These are phyloP conservation scores for Triticum urartu DNA, from an alignment of 176 grass and related monocot genomes.

Conservation along the genomic window DNA sequence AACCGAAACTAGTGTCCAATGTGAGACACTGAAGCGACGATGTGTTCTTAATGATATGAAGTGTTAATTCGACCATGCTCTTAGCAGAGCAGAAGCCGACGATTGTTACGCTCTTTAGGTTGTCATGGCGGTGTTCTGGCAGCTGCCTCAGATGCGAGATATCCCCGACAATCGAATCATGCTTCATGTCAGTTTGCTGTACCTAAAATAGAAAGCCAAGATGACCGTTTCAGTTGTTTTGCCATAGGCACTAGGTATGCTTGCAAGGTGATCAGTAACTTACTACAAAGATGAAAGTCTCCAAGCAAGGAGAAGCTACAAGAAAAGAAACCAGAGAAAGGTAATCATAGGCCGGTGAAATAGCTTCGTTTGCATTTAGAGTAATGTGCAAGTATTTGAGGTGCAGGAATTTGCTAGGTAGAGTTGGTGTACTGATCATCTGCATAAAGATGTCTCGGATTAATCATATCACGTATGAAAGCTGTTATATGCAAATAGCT, in stretches of 20 bases:
- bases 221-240: neutral
- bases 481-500: neutral
- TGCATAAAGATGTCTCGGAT: neutral
- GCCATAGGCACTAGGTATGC: too few relatives aligned
- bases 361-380: neutral
- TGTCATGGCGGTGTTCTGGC: neutral
- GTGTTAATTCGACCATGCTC: neutral
- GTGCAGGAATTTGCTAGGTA: neutral
- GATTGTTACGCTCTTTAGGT: neutral
- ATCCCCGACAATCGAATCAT: neutral
- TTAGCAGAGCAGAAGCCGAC: neutral
- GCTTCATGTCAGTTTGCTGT: neutral
- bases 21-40: neutral
- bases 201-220: neutral
- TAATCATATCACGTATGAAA: neutral
- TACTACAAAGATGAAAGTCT: neutral
- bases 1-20: neutral
- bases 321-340: constrained; percentile 25
- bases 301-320: constrained; percentile 16
- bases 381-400: neutral
- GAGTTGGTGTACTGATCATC: neutral
- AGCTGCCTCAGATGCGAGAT: neutral
- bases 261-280: neutral
- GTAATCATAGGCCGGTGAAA: constrained; percentile 3
- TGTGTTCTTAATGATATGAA: neutral